These are phyloP conservation scores for Pelagomonas calceolata DNA, from an alignment of 108 stramenopile genomes.

Conservation along the genomic window DNA sequence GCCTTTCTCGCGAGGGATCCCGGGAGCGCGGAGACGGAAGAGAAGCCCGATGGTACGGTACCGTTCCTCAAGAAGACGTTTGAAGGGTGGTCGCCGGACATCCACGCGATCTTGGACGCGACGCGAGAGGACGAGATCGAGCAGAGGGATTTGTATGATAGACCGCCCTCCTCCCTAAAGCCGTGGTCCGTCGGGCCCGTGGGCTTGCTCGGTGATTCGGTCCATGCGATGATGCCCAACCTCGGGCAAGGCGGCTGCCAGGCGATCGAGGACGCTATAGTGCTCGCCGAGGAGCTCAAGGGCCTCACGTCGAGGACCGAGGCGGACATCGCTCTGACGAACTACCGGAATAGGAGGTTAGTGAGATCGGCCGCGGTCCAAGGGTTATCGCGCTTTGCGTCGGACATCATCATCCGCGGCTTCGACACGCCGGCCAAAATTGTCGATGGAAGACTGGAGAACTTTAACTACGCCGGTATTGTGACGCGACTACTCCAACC, in stretches of 20 bases:
- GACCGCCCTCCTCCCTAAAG: slow-evolving; percentile 48
- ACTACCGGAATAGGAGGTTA: slow-evolving; percentile 42
- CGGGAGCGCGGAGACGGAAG: slow-evolving; percentile 33
- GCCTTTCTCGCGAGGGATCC: slow-evolving; percentile 57
- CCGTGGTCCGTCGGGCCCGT: slow-evolving; percentile 54
- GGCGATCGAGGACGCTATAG: slow-evolving; percentile 62
- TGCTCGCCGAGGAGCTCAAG: slow-evolving; percentile 47
- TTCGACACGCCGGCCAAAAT: slow-evolving; percentile 64
- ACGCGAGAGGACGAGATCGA: slow-evolving; percentile 58
- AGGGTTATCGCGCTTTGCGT: slow-evolving; percentile 49
- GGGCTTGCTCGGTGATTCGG: slow-evolving; percentile 53
- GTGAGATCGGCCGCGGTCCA: slow-evolving; percentile 59
- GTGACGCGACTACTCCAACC: slow-evolving; percentile 62
- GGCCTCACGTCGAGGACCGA: slow-evolving; percentile 29
- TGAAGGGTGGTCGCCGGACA: slow-evolving; percentile 48
- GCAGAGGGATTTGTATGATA: slow-evolving; percentile 63
- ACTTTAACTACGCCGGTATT: slow-evolving; percentile 60
- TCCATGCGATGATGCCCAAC: slow-evolving; percentile 52
- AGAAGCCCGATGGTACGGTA: slow-evolving; percentile 47
- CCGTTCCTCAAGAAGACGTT: slow-evolving; percentile 47
- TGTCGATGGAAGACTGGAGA: slow-evolving; percentile 39
- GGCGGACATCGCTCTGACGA: slow-evolving; percentile 19
- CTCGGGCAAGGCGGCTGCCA: slow-evolving; percentile 67
- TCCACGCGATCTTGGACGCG: slow-evolving; percentile 48
- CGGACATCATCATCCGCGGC: slow-evolving; percentile 58